Base-by-base conservation (phyloP, 1,284 basidiomycete species). In the Leccinum olivaceoglutinosum region DNA sequence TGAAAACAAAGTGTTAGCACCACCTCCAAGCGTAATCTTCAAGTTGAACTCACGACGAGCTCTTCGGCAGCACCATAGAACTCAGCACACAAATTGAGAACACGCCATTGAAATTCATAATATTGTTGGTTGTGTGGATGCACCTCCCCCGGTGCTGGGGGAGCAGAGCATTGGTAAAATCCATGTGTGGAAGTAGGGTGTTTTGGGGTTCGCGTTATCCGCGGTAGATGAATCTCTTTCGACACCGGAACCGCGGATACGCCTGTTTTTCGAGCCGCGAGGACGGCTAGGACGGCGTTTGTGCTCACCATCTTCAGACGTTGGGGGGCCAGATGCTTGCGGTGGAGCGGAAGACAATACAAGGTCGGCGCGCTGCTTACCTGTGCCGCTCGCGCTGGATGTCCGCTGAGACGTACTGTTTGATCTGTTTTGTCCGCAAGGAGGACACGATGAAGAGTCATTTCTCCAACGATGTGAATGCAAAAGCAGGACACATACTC, bases 21-120 rank as follows among this genome's bases (percentile, higher is more conserved):
- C 56, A 55, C 61, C 59, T 60, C 54, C 51, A 41, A 65, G 60
- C 46, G 58, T 60, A 58, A 62, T 60, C 64, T 58, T 58, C 61
- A 62, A 62, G 66, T 54, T 39, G 39, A 64, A 83, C 89, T 75
- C 73, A 92, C 90, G 62, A 92, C 82, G 57, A 92, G 81, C 73
- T 92, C 90, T 72, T 91, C 90, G 16, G 90, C 90, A 7, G 90
- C 89, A 41, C 86, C 87, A 76, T 92, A 92, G 72, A 92, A 92
- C 71, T 92, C 90, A 2, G 87, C 85, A 73, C 90, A 92, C 46
- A 92, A 77, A 70, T 90, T 90, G 62, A 92, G 75, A 51, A 91
- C 85, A 60, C 89, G 83, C 89, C 90, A 92, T 72, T 92, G 89
- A 69, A 92, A 92, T 71, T 92, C 89, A 71, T 90, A 89, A 74